Conservation (phyloP, 2,329 filamentous ascomycete genomes). For the Mollisiaceae sp. region DNA sequence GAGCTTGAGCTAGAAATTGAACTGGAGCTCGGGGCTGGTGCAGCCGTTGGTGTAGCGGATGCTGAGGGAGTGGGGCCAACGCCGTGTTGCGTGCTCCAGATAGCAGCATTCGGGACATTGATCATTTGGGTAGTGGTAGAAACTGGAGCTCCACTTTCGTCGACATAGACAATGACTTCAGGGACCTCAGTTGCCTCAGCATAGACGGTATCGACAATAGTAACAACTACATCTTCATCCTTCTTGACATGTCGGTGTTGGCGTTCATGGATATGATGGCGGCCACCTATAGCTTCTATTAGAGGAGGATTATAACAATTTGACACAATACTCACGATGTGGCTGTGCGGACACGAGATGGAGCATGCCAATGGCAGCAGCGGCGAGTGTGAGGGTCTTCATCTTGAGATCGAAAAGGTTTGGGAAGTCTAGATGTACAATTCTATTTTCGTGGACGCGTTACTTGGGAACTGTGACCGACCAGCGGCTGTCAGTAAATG, state of each 20-base stretch:
- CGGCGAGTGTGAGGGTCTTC: conserved; percentile 48
- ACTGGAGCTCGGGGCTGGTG: conserved; percentile 11
- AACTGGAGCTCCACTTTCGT: conserved; percentile 59
- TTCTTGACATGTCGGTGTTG: conserved; percentile 37
- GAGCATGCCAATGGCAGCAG: conserved; percentile 47
- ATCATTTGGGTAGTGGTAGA: conserved; percentile 45
- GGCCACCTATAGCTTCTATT: conserved; percentile 22
- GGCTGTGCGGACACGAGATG: conserved; percentile 51
- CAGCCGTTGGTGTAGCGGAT: conserved; percentile 9
- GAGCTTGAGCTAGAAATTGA: neutral
- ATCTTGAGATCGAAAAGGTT: conserved; percentile 45
- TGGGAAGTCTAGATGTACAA: conserved; percentile 18
- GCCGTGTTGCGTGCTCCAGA: conserved; percentile 10
- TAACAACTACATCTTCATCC: conserved; percentile 38
- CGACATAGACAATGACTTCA: conserved; percentile 64
- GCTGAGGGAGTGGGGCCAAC: conserved; percentile 7
- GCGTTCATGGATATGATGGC: conserved; percentile 32
- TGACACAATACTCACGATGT: conserved; percentile 22
- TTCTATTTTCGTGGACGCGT: conserved; percentile 27
- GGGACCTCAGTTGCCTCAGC: conserved; percentile 46
- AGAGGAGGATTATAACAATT: neutral
- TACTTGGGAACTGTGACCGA: conserved; percentile 22
- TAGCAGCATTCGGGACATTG: conserved; percentile 9
- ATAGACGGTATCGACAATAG: conserved; percentile 45
- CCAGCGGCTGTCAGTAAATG: conserved; percentile 32